phyloP scores from a whole-genome alignment of 1,139 yeast genomes.

The Pichia terricola region DNA sequence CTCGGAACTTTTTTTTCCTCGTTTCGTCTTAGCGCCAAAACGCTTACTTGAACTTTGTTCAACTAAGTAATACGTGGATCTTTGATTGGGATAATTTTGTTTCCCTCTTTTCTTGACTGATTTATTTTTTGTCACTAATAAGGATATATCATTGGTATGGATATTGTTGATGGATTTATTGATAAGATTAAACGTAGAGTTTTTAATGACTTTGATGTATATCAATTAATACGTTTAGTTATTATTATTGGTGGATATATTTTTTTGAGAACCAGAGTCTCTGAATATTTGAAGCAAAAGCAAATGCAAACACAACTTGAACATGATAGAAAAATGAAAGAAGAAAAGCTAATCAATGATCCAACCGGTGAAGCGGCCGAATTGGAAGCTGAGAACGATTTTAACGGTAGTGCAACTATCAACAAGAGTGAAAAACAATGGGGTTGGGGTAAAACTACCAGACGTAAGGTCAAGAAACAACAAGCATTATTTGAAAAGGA shows the following conservation, averaged over 20 bases:
- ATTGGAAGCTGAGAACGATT: constrained; percentile 11
- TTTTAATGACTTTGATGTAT: constrained; percentile 25
- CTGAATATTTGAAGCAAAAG: constrained; percentile 36
- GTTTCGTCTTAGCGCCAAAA: too few species aligned
- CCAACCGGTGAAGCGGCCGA: constrained; percentile 11
- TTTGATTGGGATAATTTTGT: too few species aligned
- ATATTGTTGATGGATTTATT: too few species aligned
- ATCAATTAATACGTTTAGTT: constrained; percentile 31
- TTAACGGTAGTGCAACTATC: constrained; percentile 4
- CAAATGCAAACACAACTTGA: constrained; percentile 44
- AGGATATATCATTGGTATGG: too few species aligned
- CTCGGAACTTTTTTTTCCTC: too few species aligned
- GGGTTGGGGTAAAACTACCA: constrained; percentile 76
- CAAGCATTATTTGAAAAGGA: constrained; percentile 44
- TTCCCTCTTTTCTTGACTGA: too few species aligned
- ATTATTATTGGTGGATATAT: constrained; percentile 38
- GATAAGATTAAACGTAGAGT: too few species aligned
- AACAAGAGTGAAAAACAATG: constrained; percentile 34
- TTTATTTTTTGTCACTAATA: too few species aligned
- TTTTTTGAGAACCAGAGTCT: constrained; percentile 32
- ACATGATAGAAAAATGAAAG: constrained; percentile 36
- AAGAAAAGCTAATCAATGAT: constrained; percentile 26
- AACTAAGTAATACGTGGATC: too few species aligned
- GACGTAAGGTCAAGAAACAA: constrained; percentile 46
- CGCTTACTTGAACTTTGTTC: too few species aligned